These are phyloP conservation scores for Calonectria ilicicola DNA, from an alignment of 2,329 filamentous ascomycete species.

Conservation along the genomic window DNA sequence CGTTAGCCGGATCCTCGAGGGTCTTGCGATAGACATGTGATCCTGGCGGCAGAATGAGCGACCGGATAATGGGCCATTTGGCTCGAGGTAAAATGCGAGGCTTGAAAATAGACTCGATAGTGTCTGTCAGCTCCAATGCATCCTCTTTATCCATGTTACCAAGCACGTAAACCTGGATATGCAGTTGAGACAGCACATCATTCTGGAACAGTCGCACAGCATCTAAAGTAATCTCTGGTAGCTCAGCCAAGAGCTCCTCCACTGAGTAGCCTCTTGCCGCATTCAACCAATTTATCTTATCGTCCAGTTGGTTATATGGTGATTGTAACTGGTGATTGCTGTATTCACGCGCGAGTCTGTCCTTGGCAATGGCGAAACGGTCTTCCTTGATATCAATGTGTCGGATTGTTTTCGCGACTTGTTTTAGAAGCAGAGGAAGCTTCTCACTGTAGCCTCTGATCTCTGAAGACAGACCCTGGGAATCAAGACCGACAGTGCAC, in stretches of 20 bases:
- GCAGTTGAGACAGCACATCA: conserved; percentile 83
- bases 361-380: conserved; percentile 91
- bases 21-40: conserved; percentile 86
- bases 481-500: conserved; percentile 81
- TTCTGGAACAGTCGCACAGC: conserved; percentile 83
- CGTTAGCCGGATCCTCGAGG: conserved; percentile 87
- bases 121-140: conserved; percentile 84
- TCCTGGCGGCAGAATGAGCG: conserved; percentile 81
- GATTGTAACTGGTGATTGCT: conserved; percentile 90
- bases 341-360: conserved; percentile 80
- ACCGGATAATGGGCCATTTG: conserved; percentile 84
- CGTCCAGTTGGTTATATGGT: conserved; percentile 88
- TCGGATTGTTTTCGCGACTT: conserved; percentile 85
- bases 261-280: conserved; percentile 82
- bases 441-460: conserved; percentile 97
- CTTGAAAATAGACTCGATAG: conserved; percentile 83
- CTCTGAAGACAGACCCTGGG: conserved; percentile 80
- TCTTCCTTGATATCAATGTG: conserved; percentile 88
- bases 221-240: conserved; percentile 79
- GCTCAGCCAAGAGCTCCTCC: conserved; percentile 82
- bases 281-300: conserved; percentile 84
- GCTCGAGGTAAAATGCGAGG: conserved; percentile 78
- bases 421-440: conserved; percentile 88
- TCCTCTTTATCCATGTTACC: conserved; percentile 97
- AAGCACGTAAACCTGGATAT: conserved; percentile 89